Evolutionary conservation across 108 stramenopile genomes (phyloP).

Genomic region (Hondaea fermentalgiana): DNA sequence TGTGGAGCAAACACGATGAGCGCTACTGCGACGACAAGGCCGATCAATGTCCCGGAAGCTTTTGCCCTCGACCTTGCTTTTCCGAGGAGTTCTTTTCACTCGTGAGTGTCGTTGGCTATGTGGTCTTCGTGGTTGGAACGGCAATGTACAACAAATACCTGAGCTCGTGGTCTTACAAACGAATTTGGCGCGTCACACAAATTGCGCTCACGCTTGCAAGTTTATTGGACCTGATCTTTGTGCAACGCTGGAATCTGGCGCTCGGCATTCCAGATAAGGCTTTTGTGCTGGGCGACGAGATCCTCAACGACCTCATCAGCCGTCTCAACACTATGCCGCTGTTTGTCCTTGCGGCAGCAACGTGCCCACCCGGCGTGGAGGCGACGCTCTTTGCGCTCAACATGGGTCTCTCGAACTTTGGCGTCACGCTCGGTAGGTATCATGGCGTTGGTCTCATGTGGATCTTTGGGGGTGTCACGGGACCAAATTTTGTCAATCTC

Average conservation of each 20-base stretch:
- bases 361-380: conserved; percentile 16
- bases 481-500: background rate
- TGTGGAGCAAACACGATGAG: background rate
- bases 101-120: background rate
- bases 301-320: background rate
- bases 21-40: background rate
- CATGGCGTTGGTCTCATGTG: background rate
- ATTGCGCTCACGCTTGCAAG: background rate
- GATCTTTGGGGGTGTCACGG: background rate
- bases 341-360: conserved; percentile 17
- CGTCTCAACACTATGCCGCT: background rate
- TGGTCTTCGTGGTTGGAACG: background rate
- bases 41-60: background rate
- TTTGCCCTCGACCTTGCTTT: background rate
- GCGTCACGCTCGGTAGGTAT: background rate
- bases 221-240: conserved; percentile 16
- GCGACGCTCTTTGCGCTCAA: conserved; percentile 20
- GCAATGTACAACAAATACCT: conserved; percentile 17
- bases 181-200: background rate
- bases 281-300: background rate
- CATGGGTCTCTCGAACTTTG: conserved; percentile 27
- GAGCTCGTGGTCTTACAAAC: background rate
- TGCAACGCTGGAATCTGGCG: background rate
- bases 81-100: background rate
- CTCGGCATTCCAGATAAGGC: background rate